A percentile compares a stretch with the other conserved stretches of the same genome.
Evolutionary conservation across 306 rosid species (phyloP).

Genomic region (Prunus padus): DNA sequence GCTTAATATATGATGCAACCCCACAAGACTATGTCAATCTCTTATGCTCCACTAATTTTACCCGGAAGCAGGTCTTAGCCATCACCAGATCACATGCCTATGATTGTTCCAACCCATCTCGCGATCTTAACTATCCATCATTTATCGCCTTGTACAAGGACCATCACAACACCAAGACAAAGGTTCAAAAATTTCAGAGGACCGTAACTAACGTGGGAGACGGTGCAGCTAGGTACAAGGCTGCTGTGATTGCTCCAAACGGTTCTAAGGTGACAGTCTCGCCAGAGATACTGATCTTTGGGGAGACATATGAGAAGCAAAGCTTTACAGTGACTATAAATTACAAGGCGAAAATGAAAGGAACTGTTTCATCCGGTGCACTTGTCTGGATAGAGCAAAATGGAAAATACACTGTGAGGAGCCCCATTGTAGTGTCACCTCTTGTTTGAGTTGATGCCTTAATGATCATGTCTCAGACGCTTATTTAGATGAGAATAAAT

Average conservation of each 20-base stretch:
- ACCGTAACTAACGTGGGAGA: conserved; percentile 49
- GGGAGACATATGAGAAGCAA: conserved; percentile 37
- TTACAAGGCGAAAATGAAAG: neutral
- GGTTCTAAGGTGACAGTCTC: conserved; percentile 37
- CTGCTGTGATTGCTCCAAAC: conserved; percentile 13
- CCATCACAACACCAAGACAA: conserved; percentile 4
- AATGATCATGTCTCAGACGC: neutral
- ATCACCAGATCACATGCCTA: conserved; percentile 39
- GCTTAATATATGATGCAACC: conserved; percentile 48
- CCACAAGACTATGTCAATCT: conserved; percentile 52
- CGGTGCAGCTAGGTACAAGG: conserved; percentile 35
- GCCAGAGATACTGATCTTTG: conserved; percentile 34
- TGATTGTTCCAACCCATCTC: conserved; percentile 35
- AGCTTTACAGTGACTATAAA: conserved; percentile 33
- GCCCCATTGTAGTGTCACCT: conserved; percentile 19
- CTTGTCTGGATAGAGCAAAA: conserved; percentile 30
- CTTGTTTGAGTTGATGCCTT: neutral
- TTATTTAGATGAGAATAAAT: too few species aligned
- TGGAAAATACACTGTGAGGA: conserved; percentile 30
- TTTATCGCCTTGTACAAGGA: conserved; percentile 25
- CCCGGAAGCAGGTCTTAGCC: conserved; percentile 29
- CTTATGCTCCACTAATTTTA: conserved; percentile 34
- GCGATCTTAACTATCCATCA: conserved; percentile 53
- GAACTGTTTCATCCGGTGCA: conserved; percentile 12
- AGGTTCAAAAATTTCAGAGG: conserved; percentile 30